Evolutionary conservation across 2,329 filamentous ascomycete species (phyloP).

Genomic region (Pseudogymnoascus sp.): DNA sequence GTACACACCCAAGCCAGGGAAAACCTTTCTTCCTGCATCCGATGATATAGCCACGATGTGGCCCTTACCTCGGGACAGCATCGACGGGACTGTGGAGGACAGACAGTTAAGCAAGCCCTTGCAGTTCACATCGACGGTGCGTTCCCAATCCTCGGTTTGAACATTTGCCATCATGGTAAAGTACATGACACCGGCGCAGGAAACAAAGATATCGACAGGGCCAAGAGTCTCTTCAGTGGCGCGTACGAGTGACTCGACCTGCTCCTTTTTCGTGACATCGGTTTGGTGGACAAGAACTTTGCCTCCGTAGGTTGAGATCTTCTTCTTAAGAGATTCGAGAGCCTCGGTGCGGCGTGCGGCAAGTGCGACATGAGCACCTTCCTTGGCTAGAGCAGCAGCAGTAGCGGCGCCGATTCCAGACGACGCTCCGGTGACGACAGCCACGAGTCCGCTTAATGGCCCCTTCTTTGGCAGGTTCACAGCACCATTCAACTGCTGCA

Average conservation of each 20-base stretch:
- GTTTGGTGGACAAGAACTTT: constrained; percentile 63
- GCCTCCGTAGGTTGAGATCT: constrained; percentile 47
- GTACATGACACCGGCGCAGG: constrained; percentile 80
- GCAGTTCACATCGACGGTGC: constrained; percentile 79
- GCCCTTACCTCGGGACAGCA: constrained; percentile 60
- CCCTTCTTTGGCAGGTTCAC: constrained; percentile 42
- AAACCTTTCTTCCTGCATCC: constrained; percentile 73
- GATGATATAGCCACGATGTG: constrained; percentile 78
- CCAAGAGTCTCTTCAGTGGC: constrained; percentile 55
- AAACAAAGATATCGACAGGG: constrained; percentile 69
- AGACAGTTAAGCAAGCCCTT: constrained; percentile 71
- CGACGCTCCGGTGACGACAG: constrained; percentile 70
- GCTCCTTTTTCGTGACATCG: constrained; percentile 58
- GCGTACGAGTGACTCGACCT: constrained; percentile 59
- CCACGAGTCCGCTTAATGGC: constrained; percentile 60
- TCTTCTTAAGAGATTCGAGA: constrained; percentile 58
- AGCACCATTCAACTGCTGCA: constrained; percentile 37
- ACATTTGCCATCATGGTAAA: constrained; percentile 79
- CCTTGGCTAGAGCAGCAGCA: constrained; percentile 56
- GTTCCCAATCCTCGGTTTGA: constrained; percentile 68
- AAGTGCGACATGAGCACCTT: constrained; percentile 65
- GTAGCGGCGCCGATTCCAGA: constrained; percentile 74
- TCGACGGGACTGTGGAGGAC: constrained; percentile 58
- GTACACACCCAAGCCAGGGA: constrained; percentile 74
- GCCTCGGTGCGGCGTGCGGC: constrained; percentile 63